Base-by-base conservation (phyloP, 129 eudicot species). In the Arctium minus region DNA sequence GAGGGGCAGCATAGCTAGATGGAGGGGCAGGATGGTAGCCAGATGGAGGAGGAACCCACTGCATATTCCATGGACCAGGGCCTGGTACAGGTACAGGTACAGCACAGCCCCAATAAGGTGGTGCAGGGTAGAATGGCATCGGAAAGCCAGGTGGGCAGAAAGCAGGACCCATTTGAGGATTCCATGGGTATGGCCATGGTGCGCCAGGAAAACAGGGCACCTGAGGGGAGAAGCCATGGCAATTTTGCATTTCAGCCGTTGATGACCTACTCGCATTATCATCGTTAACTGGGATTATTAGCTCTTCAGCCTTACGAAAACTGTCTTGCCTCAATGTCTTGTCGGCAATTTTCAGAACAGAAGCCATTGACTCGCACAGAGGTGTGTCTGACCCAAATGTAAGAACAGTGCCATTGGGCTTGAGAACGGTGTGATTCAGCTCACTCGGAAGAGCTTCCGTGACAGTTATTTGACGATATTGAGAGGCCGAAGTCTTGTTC, bases 131-230 rank as follows among this genome's bases (percentile, higher is more conserved):
- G 64, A 91, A 87, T 4, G 94, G 90, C 84, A 90, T 81, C 1
- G 98, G 94, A 84, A 81, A 88, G 13, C 92, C 89, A 6, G 89
- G 83, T 5, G 90, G 91, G 68, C 89, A 91, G 70, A 90, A 88
- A 53, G 90, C 56, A 0, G 93, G 88, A 17, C 88, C 97, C 92
- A 93, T 76, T 65, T 87, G 91, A 39, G 91, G 83, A 73, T 72
- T 83, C 97, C 93, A 93, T 38, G 92, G 93, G 79, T 92, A 90
- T 0, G 97, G 91, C 92, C 96, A 93, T 11, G 96, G 96, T 29
- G 89, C 98, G 11, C 92, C 94, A 1, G 94, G 90, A 77, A 84
- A 91, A 83, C 88, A 89, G 1, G 94, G 94, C 50, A 87, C 31
- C 70, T 86, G 92, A 56, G 88, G 88, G 18, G 94, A 79, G 72